Base-by-base conservation (phyloP, 176 grass and related monocot genomes). In the Ananas comosus region DNA sequence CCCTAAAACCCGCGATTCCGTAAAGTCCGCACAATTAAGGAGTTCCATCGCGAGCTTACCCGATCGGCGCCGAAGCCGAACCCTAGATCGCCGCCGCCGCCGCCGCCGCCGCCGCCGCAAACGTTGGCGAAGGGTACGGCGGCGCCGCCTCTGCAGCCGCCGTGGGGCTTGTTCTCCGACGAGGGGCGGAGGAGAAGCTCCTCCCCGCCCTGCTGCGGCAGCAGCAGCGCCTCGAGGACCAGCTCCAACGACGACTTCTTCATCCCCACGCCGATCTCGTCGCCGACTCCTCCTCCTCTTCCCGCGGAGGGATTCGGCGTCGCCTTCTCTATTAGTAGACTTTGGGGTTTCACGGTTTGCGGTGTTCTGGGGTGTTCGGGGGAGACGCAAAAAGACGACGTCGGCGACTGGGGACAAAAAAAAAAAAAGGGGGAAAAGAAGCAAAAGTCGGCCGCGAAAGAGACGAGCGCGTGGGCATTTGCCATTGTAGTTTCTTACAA, bases 201-300 rank as follows among this genome's bases (percentile, higher is more conserved):
- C 52, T 50, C 68, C 65, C 21, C 68, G 22, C 8, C 67, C 16
- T 67, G 74, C 48, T 16, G 21, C 74, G 64, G 6, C 33, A 52
- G 21, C 64, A 92, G 9, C 49, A 92, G 83, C 61, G 86, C 86
- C 73, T 89, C 88, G 73, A 90, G 74, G 13, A 74, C 33, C 81
- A 83, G 67, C 71, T 92, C 88, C 59, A 84, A 97, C 19, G 80
- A 4, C 72, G 84, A 90, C 86, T 81, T 92, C 84, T 90, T 87
- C 93, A 97, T 97, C 77, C 19, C 66, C 42, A 16, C 50, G 5
- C 21, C 73, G 22, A 25, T 19, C 49, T 2, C 53, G 11, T 28
- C 11, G 13, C 2, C 21, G 12, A 16, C 2, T 17, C 21, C 71
- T 74, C 50, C 49, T 69, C 68, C 29, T 54, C 54, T 42, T 4